Percentiles rank a stretch among this genome's conserved stretches.
Evolutionary conservation across 2,329 filamentous ascomycete genomes (phyloP).

Genomic region (Paramyrothecium sp.): DNA sequence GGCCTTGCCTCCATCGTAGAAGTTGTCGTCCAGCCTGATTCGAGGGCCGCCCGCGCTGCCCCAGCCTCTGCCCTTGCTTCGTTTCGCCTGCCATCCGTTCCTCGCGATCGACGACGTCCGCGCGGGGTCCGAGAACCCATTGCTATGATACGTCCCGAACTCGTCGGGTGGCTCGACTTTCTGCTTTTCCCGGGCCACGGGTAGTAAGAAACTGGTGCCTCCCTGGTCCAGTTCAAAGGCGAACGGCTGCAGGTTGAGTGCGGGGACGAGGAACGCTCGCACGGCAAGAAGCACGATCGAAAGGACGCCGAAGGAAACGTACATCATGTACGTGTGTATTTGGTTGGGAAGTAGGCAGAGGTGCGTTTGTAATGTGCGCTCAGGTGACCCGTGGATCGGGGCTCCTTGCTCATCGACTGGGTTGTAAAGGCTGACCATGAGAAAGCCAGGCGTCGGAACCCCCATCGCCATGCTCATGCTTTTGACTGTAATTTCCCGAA

Average conservation of each 20-base stretch:
- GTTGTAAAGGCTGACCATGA: slow-evolving; percentile 90
- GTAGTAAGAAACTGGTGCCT: slow-evolving; percentile 23
- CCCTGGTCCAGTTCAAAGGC: slow-evolving; percentile 42
- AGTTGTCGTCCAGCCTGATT: slow-evolving; percentile 51
- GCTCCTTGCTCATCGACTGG: slow-evolving; percentile 66
- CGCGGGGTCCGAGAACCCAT: slow-evolving; percentile 11
- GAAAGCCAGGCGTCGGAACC: slow-evolving; percentile 80
- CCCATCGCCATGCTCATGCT: slow-evolving; percentile 97
- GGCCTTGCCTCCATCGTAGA: slow-evolving; percentile 42
- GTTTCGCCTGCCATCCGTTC: slow-evolving; percentile 21
- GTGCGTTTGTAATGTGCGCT: slow-evolving; percentile 76
- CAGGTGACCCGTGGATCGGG: slow-evolving; percentile 39
- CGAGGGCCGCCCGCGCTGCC: slow-evolving; percentile 43
- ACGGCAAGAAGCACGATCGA: slow-evolving; percentile 48
- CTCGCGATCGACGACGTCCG: slow-evolving; percentile 18
- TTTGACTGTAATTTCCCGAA: slow-evolving; percentile 90
- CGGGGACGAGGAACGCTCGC: slow-evolving; percentile 56
- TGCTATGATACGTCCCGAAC: background rate
- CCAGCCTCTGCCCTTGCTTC: slow-evolving; percentile 38
- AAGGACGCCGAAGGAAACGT: slow-evolving; percentile 61
- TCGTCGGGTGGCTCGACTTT: slow-evolving; percentile 45
- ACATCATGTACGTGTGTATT: slow-evolving; percentile 78
- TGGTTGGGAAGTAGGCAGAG: slow-evolving; percentile 90
- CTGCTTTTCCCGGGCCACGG: slow-evolving; percentile 52
- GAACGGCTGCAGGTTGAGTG: slow-evolving; percentile 52